Evolutionary conservation across 1,284 basidiomycete genomes (phyloP).

Genomic region (Bjerkandera adusta): DNA sequence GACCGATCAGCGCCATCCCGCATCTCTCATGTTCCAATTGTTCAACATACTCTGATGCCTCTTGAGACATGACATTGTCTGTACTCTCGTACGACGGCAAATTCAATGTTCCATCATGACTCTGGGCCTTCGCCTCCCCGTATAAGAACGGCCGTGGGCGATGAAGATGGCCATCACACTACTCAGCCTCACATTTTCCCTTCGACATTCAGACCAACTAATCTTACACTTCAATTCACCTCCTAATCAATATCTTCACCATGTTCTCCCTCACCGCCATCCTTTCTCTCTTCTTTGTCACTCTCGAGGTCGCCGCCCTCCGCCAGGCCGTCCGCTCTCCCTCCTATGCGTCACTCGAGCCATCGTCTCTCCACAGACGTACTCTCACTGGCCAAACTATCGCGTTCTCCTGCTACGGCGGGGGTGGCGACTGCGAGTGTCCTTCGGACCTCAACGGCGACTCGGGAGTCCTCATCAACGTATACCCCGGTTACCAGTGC

Average conservation of each 20-base stretch:
- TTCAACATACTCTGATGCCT: too few relatives aligned
- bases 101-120: too few relatives aligned
- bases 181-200: too few relatives aligned
- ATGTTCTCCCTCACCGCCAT: conserved; percentile 3
- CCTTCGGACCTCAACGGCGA: conserved; percentile 19
- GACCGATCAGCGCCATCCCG: too few relatives aligned
- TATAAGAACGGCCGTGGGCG: too few relatives aligned
- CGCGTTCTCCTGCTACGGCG: conserved; percentile 19
- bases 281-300: conserved; percentile 2
- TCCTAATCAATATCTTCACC: not conserved
- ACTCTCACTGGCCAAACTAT: conserved; percentile 13
- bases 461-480: conserved; percentile 22
- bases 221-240: not conserved
- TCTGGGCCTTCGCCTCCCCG: too few relatives aligned
- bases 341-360: not conserved
- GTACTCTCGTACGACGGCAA: too few relatives aligned
- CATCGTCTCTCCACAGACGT: conserved; percentile 1
- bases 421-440: conserved; percentile 21
- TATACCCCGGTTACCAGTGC: conserved; percentile 22
- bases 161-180: too few relatives aligned
- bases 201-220: too few relatives aligned
- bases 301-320: not conserved
- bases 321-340: conserved; percentile 1
- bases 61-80: too few relatives aligned
- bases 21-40: too few relatives aligned